Base-by-base conservation (phyloP, 2,329 filamentous ascomycete genomes). In the Diaporthe vexans region DNA sequence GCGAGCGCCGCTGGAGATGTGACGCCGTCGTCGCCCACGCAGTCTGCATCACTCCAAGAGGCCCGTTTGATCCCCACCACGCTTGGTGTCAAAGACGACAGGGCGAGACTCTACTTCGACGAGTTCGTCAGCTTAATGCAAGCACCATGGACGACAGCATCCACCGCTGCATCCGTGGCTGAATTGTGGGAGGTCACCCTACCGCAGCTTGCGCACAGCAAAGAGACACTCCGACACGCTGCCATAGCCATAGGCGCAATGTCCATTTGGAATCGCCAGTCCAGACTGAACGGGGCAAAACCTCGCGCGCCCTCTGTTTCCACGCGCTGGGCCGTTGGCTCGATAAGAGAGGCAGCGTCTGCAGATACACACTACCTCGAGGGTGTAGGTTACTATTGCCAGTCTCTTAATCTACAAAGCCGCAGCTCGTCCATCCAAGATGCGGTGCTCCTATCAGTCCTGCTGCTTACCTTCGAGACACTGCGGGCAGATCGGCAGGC, bases 331-430 rank as follows among this genome's bases (percentile, higher is more conserved):
- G 35, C 57, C n/a, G 4, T 15, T 24, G 57, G 40, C 17, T 33
- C 19, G 40, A 24, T 26, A 33, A 65, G 40, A 48, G 59, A 65
- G 26, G 24, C 6, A n/a, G 19, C 40, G 10, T 19, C 24, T 48
- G 59, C 59, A 48, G 76, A 77, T 59, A 17, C 67, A 33, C 80
- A 81, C 71, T 84, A 85, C 76, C 77, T 80, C 40, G 77, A 80
- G 1, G 83, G 83, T 0, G 75, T 85, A 6, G 76, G 78, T 3
- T 81, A 83, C 69, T 84, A 85, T 67, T 82, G 83, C 26, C 76
- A 78, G 4, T 80, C 83, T 0, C 73, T 85, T 9, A 82, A 79
- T 58, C 65, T 81, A 11, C 78, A 80, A n/a, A 79, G 77, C 19
- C 74, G 40, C 10, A 65, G 40, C 19, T 40, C 4, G 59, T 65